Conservation (phyloP, 1,284 basidiomycete genomes). For the Moniliophthora roreri region DNA sequence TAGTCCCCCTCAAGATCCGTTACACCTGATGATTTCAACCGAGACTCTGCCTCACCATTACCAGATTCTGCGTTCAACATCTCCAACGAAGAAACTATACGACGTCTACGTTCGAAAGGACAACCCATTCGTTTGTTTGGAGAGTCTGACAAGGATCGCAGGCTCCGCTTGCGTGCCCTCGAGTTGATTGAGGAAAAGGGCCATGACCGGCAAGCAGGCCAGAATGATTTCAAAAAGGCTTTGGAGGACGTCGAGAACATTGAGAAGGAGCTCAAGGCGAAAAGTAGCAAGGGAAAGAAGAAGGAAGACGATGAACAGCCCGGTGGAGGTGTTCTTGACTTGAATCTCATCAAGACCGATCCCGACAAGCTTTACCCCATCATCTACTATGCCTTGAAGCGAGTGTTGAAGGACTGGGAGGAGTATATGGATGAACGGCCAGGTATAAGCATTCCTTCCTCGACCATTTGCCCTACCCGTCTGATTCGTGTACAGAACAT, state of each 20-base stretch:
- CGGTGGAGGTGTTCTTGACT: constrained; percentile 64
- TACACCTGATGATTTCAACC: constrained; percentile 28
- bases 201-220: constrained; percentile 71
- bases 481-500: constrained; percentile 57
- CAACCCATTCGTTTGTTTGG: constrained; percentile 96
- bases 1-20: constrained; percentile 42
- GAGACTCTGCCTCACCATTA: constrained; percentile 41
- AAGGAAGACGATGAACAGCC: constrained; percentile 53
- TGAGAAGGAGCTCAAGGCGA: constrained; percentile 68
- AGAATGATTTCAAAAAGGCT: constrained; percentile 95
- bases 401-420: constrained; percentile 93
- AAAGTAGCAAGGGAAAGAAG: constrained; percentile 63
- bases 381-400: constrained; percentile 96
- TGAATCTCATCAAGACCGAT: constrained; percentile 85
- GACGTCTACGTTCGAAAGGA: constrained; percentile 85
- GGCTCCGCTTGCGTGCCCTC: constrained; percentile 86
- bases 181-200: constrained; percentile 93
- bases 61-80: constrained; percentile 81
- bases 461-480: too few species aligned
- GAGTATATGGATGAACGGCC: constrained; percentile 91
- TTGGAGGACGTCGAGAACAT: constrained; percentile 89
- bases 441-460: constrained; percentile 43
- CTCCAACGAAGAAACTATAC: constrained; percentile 89
- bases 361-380: constrained; percentile 97
- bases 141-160: constrained; percentile 91